Conservation (phyloP, 805 yeast genomes). For the Spencermartinsiella europaea region DNA sequence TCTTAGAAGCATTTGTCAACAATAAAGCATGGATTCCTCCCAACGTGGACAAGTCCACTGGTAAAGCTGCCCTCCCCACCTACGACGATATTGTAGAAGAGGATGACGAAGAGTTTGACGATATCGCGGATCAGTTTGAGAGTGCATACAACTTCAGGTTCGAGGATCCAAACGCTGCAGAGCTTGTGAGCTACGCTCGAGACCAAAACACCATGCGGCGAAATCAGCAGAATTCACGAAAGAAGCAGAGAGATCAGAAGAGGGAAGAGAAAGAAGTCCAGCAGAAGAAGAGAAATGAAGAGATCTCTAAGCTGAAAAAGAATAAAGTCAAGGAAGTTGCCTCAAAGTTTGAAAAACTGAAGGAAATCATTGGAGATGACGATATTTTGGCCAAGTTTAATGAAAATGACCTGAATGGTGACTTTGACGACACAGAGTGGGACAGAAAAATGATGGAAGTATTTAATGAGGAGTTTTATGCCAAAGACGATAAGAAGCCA, state of each 20-base stretch:
- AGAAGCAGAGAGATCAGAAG: conserved; percentile 73
- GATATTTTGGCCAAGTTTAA: conserved; percentile 64
- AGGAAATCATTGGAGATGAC: conserved; percentile 61
- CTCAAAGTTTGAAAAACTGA: conserved; percentile 60
- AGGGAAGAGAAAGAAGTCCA: conserved; percentile 49
- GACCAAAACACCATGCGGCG: conserved; percentile 85
- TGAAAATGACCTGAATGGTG: conserved; percentile 73
- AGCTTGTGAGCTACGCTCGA: conserved; percentile 92
- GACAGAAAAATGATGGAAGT: conserved; percentile 78
- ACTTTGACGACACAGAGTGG: conserved; percentile 89
- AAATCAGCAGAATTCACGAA: conserved; percentile 65
- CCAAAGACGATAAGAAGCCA: conserved; percentile 52
- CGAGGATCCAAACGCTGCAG: conserved; percentile 88
- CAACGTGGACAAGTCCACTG: conserved; percentile 51
- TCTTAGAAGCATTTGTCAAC: conserved; percentile 65
- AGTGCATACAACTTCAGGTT: conserved; percentile 90
- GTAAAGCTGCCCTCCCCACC: conserved; percentile 35
- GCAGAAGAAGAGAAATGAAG: conserved; percentile 51
- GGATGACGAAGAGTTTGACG: conserved; percentile 71
- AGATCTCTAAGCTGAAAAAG: conserved; percentile 64
- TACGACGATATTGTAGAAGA: conserved; percentile 36
- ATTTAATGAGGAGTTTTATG: conserved; percentile 79
- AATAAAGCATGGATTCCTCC: conserved; percentile 88
- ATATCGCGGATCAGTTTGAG: conserved; percentile 87
- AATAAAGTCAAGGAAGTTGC: conserved; percentile 72